Base-by-base conservation (phyloP, 2,329 filamentous ascomycete species). In the Bipolaris cookei region DNA sequence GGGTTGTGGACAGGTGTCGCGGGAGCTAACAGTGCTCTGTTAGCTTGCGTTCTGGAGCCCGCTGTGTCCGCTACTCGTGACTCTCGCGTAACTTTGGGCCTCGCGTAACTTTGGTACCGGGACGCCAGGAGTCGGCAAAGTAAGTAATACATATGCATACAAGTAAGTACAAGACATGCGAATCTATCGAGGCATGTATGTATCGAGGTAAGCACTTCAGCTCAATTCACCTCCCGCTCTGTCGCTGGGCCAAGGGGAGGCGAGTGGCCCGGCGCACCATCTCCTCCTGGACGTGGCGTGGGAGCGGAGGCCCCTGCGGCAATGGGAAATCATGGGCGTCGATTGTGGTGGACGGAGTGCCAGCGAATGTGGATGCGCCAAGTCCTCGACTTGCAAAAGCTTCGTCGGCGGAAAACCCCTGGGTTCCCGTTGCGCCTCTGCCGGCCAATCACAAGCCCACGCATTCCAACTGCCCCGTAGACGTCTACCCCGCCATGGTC, bases 301-400 rank as follows among this genome's bases (percentile, higher is more conserved):
- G 43, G 23, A n/a, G 21, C 41, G 20, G 34, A 34, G 32, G 30
- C 16, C 39, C 49, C 16, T 30, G 30, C 45, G 35, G 25, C 25
- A n/a, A 37, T n/a, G 34, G 34, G 14, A 16, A 7, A 16, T 37
- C 14, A 16, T 7, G n/a, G 10, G 42, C 32, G 23, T 18, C 37
- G 37, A 4, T 16, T 20, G 51, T 51, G 30, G 43, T 60, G 52
- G 55, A 47, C 44, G 35, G 82, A 65, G 84, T 83, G 80, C 83
- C 83, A 45, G 63, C 42, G 30, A 16, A 34, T 28, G 21, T 38
- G 38, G 6, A n/a, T 25, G 18, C 37, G 66, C 65, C 65, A 69
- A 68, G 64, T 32, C 25, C n/a, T 64, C 59, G 55, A 62, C 59
- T 32, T 23, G 44, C 54, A 53, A 51, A 51, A 59, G 58, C 59